A percentile compares a stretch with the other conserved stretches of the same genome.
phyloP scores from a whole-genome alignment of 345 rosid genomes.

The Citrus glauca region DNA sequence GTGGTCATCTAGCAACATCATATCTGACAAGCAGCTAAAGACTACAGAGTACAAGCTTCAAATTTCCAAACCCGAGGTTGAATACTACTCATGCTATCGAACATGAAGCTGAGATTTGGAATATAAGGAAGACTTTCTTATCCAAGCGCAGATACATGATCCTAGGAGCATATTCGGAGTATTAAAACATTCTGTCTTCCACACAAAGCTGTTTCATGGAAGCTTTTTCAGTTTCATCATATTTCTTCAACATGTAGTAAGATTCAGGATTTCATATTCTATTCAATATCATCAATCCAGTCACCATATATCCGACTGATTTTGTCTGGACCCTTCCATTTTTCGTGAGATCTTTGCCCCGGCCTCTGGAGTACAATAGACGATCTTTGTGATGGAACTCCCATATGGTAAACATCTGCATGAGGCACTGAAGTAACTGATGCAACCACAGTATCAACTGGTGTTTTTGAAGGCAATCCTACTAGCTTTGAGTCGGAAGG shows the following conservation, averaged over 20 bases:
- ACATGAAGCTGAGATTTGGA: background rate
- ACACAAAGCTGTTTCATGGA: constrained; percentile 2
- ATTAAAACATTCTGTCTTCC: constrained; percentile 3
- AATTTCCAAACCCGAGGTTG: constrained; percentile 10
- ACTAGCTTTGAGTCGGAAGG: constrained; percentile 58
- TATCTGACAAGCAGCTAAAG: constrained; percentile 6
- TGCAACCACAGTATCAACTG: constrained; percentile 42
- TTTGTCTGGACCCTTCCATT: constrained; percentile 97
- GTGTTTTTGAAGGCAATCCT: constrained; percentile 52
- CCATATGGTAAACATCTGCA: constrained; percentile 55
- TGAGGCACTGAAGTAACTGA: constrained; percentile 50
- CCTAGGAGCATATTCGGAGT: background rate
- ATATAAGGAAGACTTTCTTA: constrained; percentile 2
- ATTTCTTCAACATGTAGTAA: constrained; percentile 1
- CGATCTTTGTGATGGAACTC: constrained; percentile 73
- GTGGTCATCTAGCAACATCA: background rate
- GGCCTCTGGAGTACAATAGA: constrained; percentile 62
- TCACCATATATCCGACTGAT: constrained; percentile 98
- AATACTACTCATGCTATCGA: background rate
- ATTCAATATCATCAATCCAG: constrained; percentile 93
- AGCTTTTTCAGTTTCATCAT: background rate
- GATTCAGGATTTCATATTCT: constrained; percentile 11
- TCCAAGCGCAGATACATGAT: constrained; percentile 15
- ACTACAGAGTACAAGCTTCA: constrained; percentile 19
- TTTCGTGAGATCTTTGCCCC: constrained; percentile 78